phyloP scores from a whole-genome alignment of 495 filamentous ascomycete genomes.

The Rhypophila decipiens region DNA sequence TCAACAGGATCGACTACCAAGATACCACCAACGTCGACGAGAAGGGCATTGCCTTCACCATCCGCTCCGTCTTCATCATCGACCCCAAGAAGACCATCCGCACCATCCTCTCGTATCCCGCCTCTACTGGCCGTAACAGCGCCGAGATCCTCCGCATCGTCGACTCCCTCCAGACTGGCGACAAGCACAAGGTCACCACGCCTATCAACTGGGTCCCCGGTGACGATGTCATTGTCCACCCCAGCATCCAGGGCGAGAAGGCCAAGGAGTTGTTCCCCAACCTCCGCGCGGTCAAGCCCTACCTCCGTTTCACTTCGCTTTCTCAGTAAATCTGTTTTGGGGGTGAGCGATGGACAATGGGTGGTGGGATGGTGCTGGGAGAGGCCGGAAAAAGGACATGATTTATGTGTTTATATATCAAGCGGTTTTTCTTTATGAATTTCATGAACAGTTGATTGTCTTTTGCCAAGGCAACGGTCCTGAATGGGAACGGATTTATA shows the following conservation, averaged over 20 bases:
- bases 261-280: conserved; percentile 88
- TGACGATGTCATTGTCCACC: conserved; percentile 94
- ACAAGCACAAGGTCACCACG: conserved; percentile 91
- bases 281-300: conserved; percentile 91
- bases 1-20: conserved; percentile 69
- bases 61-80: conserved; percentile 98
- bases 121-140: conserved; percentile 93
- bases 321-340: conserved; percentile 39
- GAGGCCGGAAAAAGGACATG: neutral
- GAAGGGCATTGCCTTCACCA: conserved; percentile 97
- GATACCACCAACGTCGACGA: conserved; percentile 78
- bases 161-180: conserved; percentile 93
- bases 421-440: too few species aligned
- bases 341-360: neutral
- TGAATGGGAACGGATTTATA: too few species aligned
- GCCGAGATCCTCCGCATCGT: conserved; percentile 93
- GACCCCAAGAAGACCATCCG: conserved; percentile 98
- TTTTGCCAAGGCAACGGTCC: too few species aligned
- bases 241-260: conserved; percentile 75
- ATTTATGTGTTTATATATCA: too few species aligned
- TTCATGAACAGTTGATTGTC: too few species aligned
- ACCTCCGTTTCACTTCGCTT: conserved; percentile 65
- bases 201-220: conserved; percentile 88
- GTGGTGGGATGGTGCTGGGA: neutral
- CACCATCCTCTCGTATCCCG: conserved; percentile 92